Base-by-base conservation (phyloP, 306 rosid genomes). In the Castanospermum australe region DNA sequence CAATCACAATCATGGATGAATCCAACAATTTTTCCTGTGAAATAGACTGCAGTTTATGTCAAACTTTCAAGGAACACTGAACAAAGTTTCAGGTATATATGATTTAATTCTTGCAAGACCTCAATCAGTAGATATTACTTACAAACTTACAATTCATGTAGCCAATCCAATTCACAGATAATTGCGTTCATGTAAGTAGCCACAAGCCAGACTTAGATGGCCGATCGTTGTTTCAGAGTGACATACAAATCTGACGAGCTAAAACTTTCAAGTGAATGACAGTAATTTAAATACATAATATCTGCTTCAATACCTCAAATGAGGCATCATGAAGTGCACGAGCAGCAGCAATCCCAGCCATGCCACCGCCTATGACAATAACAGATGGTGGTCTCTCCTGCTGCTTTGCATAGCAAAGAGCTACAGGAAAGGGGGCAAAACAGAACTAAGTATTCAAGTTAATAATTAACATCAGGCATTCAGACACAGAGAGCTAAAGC, bases 251-350 rank as follows among this genome's bases (percentile, higher is more conserved):
- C 76, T 13, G 33, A n/a, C 12, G n/a, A 69, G 75, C 42, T 48
- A 32, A 21, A 69, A 32, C 8, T 28, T 28, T 28, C 3, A 12
- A 18, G 10, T 2, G n/a, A 24, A 72, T 12, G n/a, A 28, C 8
- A 54, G 15, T 1, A 30, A 28, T 66, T 22, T 22, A 28, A 28
- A 28, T 28, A 3, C 51, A 70, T 5, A 10, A 35, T 5, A 67
- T 25, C 13, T 12, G 41, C 10, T 10, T 13, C 0, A 42, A 55
- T 77, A 90, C 95, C 89, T 87, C 88, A 82, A 90, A 83, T 30
- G 93, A 87, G 2, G 95, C 92, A 77, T 87, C 95, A 21, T 83
- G 90, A 62, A 90, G 95, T 59, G 92, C 90, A 71, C 91, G 95
- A 39, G 95, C 95, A 64, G 95, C 95, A 36, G 95, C 79, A 52